Evolutionary conservation across 495 filamentous ascomycete species (phyloP).

Genomic region (Cryomyces antarcticus): DNA sequence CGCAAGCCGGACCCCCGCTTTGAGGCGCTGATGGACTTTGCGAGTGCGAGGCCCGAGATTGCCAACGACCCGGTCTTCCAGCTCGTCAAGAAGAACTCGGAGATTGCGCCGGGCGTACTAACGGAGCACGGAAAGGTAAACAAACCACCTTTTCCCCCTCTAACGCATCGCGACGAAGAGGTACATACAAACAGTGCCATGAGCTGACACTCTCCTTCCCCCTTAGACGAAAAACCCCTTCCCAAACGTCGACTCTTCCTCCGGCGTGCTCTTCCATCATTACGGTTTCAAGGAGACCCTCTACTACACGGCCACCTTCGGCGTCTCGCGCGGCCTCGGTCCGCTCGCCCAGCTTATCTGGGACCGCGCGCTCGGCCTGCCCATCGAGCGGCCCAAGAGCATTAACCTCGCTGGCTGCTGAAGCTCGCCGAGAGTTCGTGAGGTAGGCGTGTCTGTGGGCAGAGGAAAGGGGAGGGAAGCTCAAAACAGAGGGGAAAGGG

Average conservation of each 20-base stretch:
- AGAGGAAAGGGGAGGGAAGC: too few species aligned
- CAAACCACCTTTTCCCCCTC: background rate
- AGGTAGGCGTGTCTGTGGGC: too few species aligned
- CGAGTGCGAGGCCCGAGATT: conserved; percentile 63
- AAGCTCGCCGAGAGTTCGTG: conserved; percentile 21
- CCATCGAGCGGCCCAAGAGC: conserved; percentile 97
- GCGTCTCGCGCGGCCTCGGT: conserved; percentile 77
- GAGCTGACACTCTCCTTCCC: background rate
- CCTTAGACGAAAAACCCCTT: conserved; percentile 83
- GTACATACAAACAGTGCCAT: background rate
- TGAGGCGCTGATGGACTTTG: conserved; percentile 91
- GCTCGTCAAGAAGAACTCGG: conserved; percentile 70
- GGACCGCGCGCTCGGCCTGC: conserved; percentile 83
- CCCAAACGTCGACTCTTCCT: conserved; percentile 84
- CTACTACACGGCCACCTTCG: conserved; percentile 96
- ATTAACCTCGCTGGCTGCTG: conserved; percentile 68
- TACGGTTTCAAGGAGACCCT: conserved; percentile 92
- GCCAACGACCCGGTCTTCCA: conserved; percentile 75
- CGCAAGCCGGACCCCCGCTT: conserved; percentile 95
- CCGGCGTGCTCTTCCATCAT: conserved; percentile 88
- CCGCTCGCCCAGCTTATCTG: conserved; percentile 88
- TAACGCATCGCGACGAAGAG: background rate
- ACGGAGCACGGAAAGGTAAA: conserved; percentile 72
- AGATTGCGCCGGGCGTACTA: conserved; percentile 67
- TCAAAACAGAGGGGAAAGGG: too few species aligned